Evolutionary conservation across 805 yeast genomes (phyloP).

Genomic region (Isabelozyma rhagii): DNA sequence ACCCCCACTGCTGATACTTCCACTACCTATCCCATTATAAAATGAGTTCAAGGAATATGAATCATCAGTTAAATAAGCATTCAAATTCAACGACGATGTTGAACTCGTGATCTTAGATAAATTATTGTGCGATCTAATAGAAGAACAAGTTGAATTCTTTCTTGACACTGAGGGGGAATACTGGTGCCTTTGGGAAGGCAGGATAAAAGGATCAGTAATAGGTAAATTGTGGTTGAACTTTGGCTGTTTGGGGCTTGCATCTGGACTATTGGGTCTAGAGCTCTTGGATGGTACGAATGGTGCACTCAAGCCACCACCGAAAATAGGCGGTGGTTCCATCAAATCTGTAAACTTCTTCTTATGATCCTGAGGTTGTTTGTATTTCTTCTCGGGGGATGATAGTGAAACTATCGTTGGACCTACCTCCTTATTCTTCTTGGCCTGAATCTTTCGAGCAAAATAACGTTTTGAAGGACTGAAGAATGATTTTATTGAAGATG

Average conservation of each 20-base stretch:
- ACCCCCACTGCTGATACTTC: background rate
- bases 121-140: slow-evolving; percentile 12
- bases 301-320: slow-evolving; percentile 11
- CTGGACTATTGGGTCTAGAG: background rate
- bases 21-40: too few species aligned
- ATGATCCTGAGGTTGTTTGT: background rate
- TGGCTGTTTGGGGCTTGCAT: background rate
- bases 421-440: slow-evolving; percentile 8
- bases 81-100: slow-evolving; percentile 37
- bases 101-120: slow-evolving; percentile 36
- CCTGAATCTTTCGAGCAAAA: slow-evolving; percentile 23
- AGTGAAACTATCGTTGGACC: slow-evolving; percentile 33
- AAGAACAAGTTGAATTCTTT: slow-evolving; percentile 19
- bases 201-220: background rate
- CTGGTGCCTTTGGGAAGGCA: too few species aligned
- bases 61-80: slow-evolving; percentile 41
- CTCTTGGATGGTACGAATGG: background rate
- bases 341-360: slow-evolving; percentile 18
- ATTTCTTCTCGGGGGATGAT: slow-evolving; percentile 16
- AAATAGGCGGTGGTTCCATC: slow-evolving; percentile 37
- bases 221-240: background rate
- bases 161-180: slow-evolving; percentile 12
- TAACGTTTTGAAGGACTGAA: slow-evolving; percentile 40
- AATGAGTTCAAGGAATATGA: slow-evolving; percentile 5
- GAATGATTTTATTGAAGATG: slow-evolving; percentile 25